These are phyloP conservation scores for Backusella morwellensis DNA, from an alignment of 192 early-diverging fungal species.

Conservation along the genomic window DNA sequence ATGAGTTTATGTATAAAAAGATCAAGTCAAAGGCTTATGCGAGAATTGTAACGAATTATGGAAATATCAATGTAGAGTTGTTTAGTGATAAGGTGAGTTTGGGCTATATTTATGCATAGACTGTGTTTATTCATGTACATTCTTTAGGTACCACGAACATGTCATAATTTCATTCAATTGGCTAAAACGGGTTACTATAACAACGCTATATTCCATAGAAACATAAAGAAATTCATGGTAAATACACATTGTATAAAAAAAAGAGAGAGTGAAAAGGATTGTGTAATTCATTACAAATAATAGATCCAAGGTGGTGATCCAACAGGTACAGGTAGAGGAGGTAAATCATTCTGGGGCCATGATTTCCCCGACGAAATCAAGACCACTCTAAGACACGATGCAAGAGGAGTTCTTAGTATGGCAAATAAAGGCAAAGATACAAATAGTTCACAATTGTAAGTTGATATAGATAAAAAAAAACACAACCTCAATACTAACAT, in stretches of 20 bases:
- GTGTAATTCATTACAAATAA: not conserved
- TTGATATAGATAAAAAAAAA: conserved; percentile 17
- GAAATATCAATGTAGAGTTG: conserved; percentile 79
- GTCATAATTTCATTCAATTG: conserved; percentile 91
- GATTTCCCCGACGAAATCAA: conserved; percentile 72
- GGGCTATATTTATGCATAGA: not conserved
- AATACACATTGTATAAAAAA: not conserved
- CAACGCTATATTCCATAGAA: conserved; percentile 79
- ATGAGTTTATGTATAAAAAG: conserved; percentile 86
- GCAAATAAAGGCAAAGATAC: conserved; percentile 93
- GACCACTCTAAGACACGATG: conserved; percentile 69
- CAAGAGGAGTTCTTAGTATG: conserved; percentile 88
- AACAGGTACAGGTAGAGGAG: conserved; percentile 89
- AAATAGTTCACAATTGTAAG: conserved; percentile 81
- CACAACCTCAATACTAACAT: not conserved
- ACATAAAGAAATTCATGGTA: conserved; percentile 91
- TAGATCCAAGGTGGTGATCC: conserved; percentile 95
- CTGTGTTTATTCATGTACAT: conserved; percentile 21
- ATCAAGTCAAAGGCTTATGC: conserved; percentile 83
- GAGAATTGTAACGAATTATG: conserved; percentile 78
- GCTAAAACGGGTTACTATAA: conserved; percentile 88
- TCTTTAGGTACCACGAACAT: conserved; percentile 72
- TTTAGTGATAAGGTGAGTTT: conserved; percentile 64
- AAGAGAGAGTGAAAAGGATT: not conserved
- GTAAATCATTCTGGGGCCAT: conserved; percentile 68